A percentile compares a stretch with the other conserved stretches of the same genome.
phyloP scores from a whole-genome alignment of 2,329 filamentous ascomycete genomes.

The Pseudogymnoascus destructans region DNA sequence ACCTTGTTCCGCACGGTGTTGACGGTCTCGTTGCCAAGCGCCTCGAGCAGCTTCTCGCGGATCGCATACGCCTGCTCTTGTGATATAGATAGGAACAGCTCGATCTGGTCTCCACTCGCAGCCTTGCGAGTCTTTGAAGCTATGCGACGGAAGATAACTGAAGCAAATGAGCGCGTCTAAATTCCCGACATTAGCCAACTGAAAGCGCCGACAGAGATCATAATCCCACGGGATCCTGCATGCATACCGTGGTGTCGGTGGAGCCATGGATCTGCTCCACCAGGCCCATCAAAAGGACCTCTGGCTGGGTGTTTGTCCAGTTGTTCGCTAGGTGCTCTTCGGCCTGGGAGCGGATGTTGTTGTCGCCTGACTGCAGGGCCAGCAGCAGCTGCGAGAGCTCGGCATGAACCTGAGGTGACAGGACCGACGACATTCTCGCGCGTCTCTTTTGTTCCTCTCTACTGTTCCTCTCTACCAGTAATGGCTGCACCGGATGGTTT shows the following conservation, averaged over 20 bases:
- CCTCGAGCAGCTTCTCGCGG: constrained; percentile 69
- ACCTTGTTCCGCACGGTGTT: constrained; percentile 81
- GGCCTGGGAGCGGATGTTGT: constrained; percentile 68
- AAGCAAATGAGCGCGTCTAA: constrained; percentile 79
- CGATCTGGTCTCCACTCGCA: constrained; percentile 55
- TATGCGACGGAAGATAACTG: constrained; percentile 89
- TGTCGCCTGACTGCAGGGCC: constrained; percentile 82
- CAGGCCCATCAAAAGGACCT: constrained; percentile 83
- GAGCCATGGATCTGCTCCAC: constrained; percentile 79
- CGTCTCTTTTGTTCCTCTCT: neutral
- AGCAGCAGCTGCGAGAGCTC: constrained; percentile 78
- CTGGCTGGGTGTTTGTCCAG: constrained; percentile 72
- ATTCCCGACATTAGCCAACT: neutral
- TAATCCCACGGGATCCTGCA: neutral
- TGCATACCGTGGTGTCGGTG: constrained; percentile 30
- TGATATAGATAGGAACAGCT: constrained; percentile 73
- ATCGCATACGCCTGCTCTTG: constrained; percentile 65
- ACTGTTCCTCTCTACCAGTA: neutral
- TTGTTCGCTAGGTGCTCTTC: constrained; percentile 84
- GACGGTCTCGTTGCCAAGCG: constrained; percentile 58
- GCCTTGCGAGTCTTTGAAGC: constrained; percentile 78
- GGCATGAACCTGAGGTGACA: constrained; percentile 70
- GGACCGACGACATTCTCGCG: constrained; percentile 56
- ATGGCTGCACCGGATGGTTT: neutral
- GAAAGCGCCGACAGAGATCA: neutral